Evolutionary conservation across 2,329 filamentous ascomycete genomes (phyloP).

Genomic region (Ophiostoma himal-ulmi): DNA sequence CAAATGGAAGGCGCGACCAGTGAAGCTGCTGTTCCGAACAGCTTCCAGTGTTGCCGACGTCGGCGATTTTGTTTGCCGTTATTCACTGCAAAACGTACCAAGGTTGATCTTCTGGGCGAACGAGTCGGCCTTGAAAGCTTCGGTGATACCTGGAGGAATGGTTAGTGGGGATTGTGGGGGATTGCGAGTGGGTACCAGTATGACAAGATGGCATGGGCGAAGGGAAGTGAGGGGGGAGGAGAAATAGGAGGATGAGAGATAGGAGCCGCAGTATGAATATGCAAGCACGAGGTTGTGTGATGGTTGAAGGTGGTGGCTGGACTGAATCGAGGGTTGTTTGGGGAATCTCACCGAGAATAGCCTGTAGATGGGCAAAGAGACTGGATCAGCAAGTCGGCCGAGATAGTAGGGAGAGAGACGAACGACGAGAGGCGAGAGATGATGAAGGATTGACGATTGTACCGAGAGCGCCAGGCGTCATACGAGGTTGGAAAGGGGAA

Average conservation of each 20-base stretch:
- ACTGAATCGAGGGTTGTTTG: not conserved
- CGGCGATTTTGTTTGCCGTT: not conserved
- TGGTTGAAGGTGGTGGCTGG: not conserved
- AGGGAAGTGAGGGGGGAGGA: constrained; percentile 11
- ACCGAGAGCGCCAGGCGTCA: constrained; percentile 8
- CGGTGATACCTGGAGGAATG: constrained; percentile 67
- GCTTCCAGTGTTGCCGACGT: not conserved
- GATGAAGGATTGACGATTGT: constrained; percentile 6
- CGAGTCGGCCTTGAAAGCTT: constrained; percentile 96
- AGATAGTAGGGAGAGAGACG: not conserved
- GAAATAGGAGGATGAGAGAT: not conserved
- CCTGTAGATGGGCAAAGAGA: constrained; percentile 18
- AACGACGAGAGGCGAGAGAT: not conserved
- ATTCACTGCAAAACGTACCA: constrained; percentile 44
- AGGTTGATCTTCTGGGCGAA: constrained; percentile 97
- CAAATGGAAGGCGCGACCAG: constrained; percentile 16
- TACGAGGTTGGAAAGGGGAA: constrained; percentile 27
- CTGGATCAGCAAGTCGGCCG: constrained; percentile 17
- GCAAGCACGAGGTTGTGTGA: not conserved
- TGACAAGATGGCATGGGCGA: not conserved
- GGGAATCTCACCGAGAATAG: constrained; percentile 22
- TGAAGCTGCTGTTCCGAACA: not conserved
- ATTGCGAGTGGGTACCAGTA: not conserved
- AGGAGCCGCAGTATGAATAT: not conserved
- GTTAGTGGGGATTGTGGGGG: constrained; percentile 23